Evolutionary conservation across 306 rosid genomes (phyloP), one percentile per base, ranked within the genome.

Genomic region (Vicia faba): DNA sequence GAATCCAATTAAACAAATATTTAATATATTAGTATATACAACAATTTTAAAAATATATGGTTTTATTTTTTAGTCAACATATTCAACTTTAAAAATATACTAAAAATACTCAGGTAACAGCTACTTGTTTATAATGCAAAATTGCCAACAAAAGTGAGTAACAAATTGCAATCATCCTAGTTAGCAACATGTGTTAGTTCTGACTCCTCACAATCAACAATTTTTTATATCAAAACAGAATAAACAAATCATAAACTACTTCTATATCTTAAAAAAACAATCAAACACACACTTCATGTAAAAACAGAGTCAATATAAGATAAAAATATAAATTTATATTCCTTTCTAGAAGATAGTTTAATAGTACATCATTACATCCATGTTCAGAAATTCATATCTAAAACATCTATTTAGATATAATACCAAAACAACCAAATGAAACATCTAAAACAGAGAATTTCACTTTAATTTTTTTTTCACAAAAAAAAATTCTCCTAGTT

Each of bases 401-500:
- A 48, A 48, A 16, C 19, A 48, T 20, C 18, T 48, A 45, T n/a
- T 12, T 13, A 43, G 15, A 43, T 43, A 43, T 43, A 16, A 43
- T 43, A 31, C 36, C 9, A 15, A 46, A 46, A 46, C 23, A 46
- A 49, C 26, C 6, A 33, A 33, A 33, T 33, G 38, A 33, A 33
- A 33, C 38, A 7, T 33, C 38, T 33, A 33, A 33, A 33, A 33
- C 38, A 33, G 38, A 33, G 38, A 33, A 33, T 33, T 33, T 33
- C 70, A 75, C 80, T 77, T 76, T 71, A 79, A 72, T 84, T 78
- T 79, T 84, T 78, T 79, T 71, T 86, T 59, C 84, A 86, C 80
- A 53, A 76, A 66, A 63, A 11, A 66, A 48, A 64, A 49, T 72
- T 76, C 61, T 64, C 81, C 83, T 76, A 80, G 79, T 84, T 79